Conservation (phyloP, 331 rosid genomes). For the Cydonia oblonga region DNA sequence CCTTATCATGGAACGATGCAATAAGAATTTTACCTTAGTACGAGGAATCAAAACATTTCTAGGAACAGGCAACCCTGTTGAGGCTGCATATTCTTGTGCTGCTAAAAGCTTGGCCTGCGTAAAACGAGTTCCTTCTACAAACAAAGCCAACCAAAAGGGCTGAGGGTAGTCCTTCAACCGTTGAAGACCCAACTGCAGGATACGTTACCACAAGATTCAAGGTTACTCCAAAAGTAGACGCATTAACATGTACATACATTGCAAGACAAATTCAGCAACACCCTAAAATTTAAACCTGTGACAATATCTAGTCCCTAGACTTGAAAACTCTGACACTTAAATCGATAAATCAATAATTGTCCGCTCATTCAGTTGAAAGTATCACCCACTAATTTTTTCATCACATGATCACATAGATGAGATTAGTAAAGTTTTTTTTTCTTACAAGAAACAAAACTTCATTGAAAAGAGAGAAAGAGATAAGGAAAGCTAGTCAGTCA, state of each 20-base stretch:
- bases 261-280: background rate
- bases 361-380: background rate
- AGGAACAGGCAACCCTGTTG: constrained; percentile 69
- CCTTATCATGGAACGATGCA: background rate
- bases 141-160: constrained; percentile 98
- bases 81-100: constrained; percentile 81
- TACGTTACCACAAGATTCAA: constrained; percentile 20
- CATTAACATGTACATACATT: background rate
- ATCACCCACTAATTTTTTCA: background rate
- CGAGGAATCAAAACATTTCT: constrained; percentile 94
- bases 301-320: background rate
- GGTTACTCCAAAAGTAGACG: constrained; percentile 16
- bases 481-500: background rate
- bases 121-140: constrained; percentile 98
- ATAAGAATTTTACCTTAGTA: constrained; percentile 59
- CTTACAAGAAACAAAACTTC: background rate
- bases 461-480: background rate
- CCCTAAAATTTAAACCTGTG: background rate
- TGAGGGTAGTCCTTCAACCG: constrained; percentile 69
- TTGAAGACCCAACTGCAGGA: constrained; percentile 69
- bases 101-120: constrained; percentile 75
- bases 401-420: background rate
- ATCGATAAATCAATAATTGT: background rate
- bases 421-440: background rate
- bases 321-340: background rate